Base-by-base conservation (phyloP, 257 asterid species). In the Galeopsis tetrahit region DNA sequence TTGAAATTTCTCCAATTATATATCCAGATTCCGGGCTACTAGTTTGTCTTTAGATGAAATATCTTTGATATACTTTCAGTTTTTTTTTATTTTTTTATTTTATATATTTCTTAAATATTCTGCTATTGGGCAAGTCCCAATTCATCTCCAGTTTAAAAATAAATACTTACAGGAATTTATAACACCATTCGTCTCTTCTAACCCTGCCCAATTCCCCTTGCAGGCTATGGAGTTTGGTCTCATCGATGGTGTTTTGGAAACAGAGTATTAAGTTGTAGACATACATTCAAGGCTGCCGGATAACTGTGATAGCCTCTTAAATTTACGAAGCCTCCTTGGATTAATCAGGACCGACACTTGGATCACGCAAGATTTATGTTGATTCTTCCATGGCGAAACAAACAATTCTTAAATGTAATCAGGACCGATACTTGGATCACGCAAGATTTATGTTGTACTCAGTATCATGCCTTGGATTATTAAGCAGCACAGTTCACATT, bases 151-250 rank as follows among this genome's bases (percentile, higher is more conserved):
- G 46, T 49, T 56, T 72, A 28, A 21, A 46, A 5, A 64, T 52
- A 35, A 21, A 13, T n/a, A 74, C 8, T n/a, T 33, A 4, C 56
- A 38, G 13, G 17, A 48, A 69, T 35, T 6, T 6, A 6, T 52
- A 61, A 14, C 58, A 42, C 64, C 49, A 13, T 10, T 66, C 38
- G 13, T 39, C 61, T 65, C 44, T 52, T 9, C 17, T 75, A 53
- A 34, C 7, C 52, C 17, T 14, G 17, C 28, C 60, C 57, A 28
- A 40, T 70, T 49, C 36, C 15, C 31, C 11, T 60, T 81, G 84
- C 92, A 94, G 98, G 96, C 98, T 51, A 73, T 91, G 86, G 99
- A 94, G 71, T 94, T 94, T 21, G 99, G 97, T 75, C 95, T 94
- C 64, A 82, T 94, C 62, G 99, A 94, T 72, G 97, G 96, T 69